Conservation (phyloP, 140 eudicot genomes). For the Flaveria floridana region DNA sequence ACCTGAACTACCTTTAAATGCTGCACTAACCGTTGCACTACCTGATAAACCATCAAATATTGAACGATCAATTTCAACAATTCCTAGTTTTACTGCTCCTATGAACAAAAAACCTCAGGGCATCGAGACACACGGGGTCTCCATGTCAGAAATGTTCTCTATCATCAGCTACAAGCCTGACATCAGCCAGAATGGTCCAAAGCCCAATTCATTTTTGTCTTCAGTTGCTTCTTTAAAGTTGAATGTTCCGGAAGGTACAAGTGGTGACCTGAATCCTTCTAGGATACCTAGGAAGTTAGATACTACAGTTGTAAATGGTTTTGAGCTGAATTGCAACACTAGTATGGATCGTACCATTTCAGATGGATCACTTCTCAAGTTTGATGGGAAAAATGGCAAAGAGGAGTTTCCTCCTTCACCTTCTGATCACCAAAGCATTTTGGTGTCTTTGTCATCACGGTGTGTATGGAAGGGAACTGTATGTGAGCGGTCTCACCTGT, state of each 20-base stretch:
- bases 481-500: slow-evolving; percentile 91
- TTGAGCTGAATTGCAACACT: slow-evolving; percentile 19
- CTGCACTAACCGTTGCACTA: slow-evolving; percentile 77
- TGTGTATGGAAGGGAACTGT: slow-evolving; percentile 99
- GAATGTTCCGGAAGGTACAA: slow-evolving; percentile 22
- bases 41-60: slow-evolving; percentile 67
- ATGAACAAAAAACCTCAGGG: slow-evolving; percentile 42
- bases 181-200: slow-evolving; percentile 31
- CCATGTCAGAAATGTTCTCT: slow-evolving; percentile 49
- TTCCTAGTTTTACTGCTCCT: slow-evolving; percentile 62
- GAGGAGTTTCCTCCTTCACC: slow-evolving; percentile 95
- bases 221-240: slow-evolving; percentile 37
- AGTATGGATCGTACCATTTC: slow-evolving; percentile 28
- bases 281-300: slow-evolving; percentile 25
- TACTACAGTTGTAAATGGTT: slow-evolving; percentile 13
- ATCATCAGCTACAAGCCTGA: slow-evolving; percentile 33
- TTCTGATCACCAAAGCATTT: slow-evolving; percentile 88
- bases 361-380: slow-evolving; percentile 33
- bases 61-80: slow-evolving; percentile 81
- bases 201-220: slow-evolving; percentile 24
- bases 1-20: slow-evolving; percentile 74
- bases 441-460: slow-evolving; percentile 88
- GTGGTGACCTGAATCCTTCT: slow-evolving; percentile 35
- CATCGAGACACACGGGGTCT: slow-evolving; percentile 52
- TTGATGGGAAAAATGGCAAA: slow-evolving; percentile 46